Conservation (phyloP, 108 stramenopile species). For the Skeletonema marinoi region DNA sequence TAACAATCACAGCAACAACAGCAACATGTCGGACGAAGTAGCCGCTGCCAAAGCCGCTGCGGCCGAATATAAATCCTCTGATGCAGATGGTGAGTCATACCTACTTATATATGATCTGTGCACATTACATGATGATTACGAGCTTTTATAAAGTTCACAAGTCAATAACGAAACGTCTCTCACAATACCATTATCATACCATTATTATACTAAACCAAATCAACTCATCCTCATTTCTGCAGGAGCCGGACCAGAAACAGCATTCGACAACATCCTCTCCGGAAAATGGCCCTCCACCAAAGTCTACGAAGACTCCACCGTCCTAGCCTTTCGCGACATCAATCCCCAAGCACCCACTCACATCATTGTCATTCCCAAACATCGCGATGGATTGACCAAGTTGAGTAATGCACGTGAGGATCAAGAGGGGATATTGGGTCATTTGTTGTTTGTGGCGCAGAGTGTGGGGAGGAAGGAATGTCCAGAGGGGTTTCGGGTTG, state of each 20-base stretch:
- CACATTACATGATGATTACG: neutral
- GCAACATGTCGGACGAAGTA: slow-evolving; percentile 51
- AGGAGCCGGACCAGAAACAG: slow-evolving; percentile 72
- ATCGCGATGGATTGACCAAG: slow-evolving; percentile 90
- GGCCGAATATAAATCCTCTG: slow-evolving; percentile 38
- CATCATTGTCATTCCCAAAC: slow-evolving; percentile 97
- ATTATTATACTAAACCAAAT: neutral
- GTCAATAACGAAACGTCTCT: no score
- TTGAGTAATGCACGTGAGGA: slow-evolving; percentile 88
- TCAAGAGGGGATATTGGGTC: slow-evolving; percentile 94
- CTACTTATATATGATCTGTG: no score
- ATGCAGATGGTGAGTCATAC: slow-evolving; percentile 40
- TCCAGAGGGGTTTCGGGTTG: slow-evolving; percentile 90
- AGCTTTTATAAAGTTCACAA: no score
- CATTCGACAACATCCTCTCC: slow-evolving; percentile 94
- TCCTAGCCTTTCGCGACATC: slow-evolving; percentile 94
- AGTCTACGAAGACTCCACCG: slow-evolving; percentile 94
- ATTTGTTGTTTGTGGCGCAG: slow-evolving; percentile 92
- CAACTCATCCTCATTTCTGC: neutral
- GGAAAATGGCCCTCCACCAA: slow-evolving; percentile 81
- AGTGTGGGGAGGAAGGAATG: slow-evolving; percentile 85
- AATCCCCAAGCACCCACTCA: slow-evolving; percentile 92
- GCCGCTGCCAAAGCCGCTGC: slow-evolving; percentile 64
- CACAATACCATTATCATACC: no score
- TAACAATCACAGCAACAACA: no score